These are phyloP conservation scores for Neophaeococcomyces mojaviensis DNA, from an alignment of 2,329 filamentous ascomycete species.

Conservation along the genomic window DNA sequence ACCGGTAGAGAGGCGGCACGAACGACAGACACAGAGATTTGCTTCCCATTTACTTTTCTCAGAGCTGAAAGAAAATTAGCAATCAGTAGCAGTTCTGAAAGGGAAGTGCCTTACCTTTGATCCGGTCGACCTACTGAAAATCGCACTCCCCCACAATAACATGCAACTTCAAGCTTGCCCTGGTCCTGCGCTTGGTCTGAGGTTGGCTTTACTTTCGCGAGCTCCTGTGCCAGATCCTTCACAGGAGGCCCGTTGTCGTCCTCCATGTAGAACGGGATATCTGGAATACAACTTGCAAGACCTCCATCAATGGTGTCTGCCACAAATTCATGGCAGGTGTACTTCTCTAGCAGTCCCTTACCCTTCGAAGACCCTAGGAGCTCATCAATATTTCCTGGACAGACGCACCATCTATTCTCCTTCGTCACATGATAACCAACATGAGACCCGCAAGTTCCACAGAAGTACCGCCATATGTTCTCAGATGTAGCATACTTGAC, in stretches of 20 bases:
- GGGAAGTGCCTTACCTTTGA: conserved; percentile 3
- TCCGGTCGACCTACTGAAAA: conserved; percentile 4
- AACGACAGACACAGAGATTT: too few relatives aligned
- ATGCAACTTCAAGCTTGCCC: conserved; percentile 1
- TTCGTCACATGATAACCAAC: conserved; percentile 27
- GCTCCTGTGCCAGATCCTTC: neutral
- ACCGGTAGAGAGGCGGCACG: too few relatives aligned
- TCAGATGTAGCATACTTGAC: conserved; percentile 39
- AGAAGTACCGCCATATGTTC: conserved; percentile 27
- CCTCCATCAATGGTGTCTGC: conserved; percentile 9
- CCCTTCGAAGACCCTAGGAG: neutral
- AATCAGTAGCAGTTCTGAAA: neutral
- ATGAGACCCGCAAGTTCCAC: conserved; percentile 17
- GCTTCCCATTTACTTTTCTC: too few relatives aligned
- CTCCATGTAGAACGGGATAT: conserved; percentile 2
- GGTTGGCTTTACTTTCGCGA: neutral
- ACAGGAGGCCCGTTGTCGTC: neutral
- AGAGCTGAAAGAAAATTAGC: too few relatives aligned
- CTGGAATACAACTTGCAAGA: neutral
- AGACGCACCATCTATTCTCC: conserved; percentile 22
- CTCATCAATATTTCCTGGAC: conserved; percentile 17
- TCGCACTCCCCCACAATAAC: conserved; percentile 4
- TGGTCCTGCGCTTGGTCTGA: neutral
- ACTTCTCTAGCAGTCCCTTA: neutral
- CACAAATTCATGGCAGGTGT: conserved; percentile 1